Evolutionary conservation across 306 rosid species (phyloP).

Genomic region (Ceratonia siliqua): DNA sequence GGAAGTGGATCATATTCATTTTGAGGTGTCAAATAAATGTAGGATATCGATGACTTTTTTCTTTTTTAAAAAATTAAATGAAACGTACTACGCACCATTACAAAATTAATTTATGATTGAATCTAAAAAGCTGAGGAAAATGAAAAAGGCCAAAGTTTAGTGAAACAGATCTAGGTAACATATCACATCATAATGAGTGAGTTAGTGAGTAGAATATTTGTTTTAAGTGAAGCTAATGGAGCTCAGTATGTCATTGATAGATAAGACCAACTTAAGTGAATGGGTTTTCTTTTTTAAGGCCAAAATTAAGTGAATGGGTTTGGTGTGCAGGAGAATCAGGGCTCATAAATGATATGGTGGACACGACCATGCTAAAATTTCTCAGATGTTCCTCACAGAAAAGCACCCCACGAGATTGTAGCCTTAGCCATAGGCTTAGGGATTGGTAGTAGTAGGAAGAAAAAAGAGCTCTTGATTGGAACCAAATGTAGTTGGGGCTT

Average conservation of each 20-base stretch:
- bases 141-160: not conserved
- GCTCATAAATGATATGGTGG: too few species aligned
- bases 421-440: not conserved
- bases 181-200: not conserved
- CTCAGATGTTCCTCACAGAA: constrained; percentile 24
- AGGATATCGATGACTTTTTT: too few species aligned
- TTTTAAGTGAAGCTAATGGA: not conserved
- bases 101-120: not conserved
- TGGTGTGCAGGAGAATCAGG: constrained; percentile 33
- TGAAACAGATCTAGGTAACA: not conserved
- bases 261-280: too few species aligned
- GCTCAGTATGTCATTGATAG: not conserved
- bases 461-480: too few species aligned
- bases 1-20: too few species aligned
- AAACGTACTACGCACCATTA: too few species aligned
- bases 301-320: too few species aligned
- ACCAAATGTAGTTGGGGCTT: not conserved
- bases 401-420: constrained; percentile 5
- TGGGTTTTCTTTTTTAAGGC: too few species aligned
- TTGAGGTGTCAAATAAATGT: too few species aligned
- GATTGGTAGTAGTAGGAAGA: not conserved
- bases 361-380: too few species aligned
- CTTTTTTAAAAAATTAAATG: too few species aligned
- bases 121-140: not conserved
- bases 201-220: not conserved